A percentile compares a stretch with the other conserved stretches of the same genome.
These are phyloP conservation scores for Wickerhamomyces ciferrii DNA, from an alignment of 805 yeast species.

Conservation along the genomic window DNA sequence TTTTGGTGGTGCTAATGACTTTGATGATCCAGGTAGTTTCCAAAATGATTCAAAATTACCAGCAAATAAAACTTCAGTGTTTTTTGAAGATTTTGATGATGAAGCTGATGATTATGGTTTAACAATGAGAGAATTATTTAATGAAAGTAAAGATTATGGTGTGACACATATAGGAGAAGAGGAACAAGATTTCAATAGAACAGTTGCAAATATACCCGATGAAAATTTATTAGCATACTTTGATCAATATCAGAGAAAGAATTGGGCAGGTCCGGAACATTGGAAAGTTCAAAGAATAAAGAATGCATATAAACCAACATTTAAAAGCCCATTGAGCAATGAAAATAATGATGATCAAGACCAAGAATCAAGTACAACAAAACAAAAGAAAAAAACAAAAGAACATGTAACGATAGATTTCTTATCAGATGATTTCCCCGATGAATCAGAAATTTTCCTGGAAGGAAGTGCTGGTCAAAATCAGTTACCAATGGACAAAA, in stretches of 20 bases:
- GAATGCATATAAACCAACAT: conserved; percentile 18
- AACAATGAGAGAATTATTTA: conserved; percentile 19
- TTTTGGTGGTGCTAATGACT: conserved; percentile 2
- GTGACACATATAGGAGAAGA: conserved; percentile 12
- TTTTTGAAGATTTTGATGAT: conserved; percentile 19
- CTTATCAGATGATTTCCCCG: conserved; percentile 19
- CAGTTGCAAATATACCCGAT: conserved; percentile 36
- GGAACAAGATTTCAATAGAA: conserved; percentile 7
- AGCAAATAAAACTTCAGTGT: conserved; percentile 21
- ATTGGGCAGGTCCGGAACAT: conserved; percentile 92
- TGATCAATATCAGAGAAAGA: conserved; percentile 59
- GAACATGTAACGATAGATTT: conserved; percentile 39
- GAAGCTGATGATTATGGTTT: conserved; percentile 20
- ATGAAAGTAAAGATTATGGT: conserved; percentile 12
- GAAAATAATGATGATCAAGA: neutral
- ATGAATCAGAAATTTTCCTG: conserved; percentile 37
- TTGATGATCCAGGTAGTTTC: conserved; percentile 1
- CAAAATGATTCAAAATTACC: conserved; percentile 14
- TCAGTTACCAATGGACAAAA: conserved; percentile 36
- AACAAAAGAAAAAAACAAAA: conserved; percentile 24
- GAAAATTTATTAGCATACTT: conserved; percentile 72
- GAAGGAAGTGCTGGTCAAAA: conserved; percentile 20
- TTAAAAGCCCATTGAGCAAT: neutral
- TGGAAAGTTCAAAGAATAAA: conserved; percentile 76
- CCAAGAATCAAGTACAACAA: conserved; percentile 1